Conservation (phyloP, 371 early-diverging fungal genomes). For the Actinomucor elegans region DNA sequence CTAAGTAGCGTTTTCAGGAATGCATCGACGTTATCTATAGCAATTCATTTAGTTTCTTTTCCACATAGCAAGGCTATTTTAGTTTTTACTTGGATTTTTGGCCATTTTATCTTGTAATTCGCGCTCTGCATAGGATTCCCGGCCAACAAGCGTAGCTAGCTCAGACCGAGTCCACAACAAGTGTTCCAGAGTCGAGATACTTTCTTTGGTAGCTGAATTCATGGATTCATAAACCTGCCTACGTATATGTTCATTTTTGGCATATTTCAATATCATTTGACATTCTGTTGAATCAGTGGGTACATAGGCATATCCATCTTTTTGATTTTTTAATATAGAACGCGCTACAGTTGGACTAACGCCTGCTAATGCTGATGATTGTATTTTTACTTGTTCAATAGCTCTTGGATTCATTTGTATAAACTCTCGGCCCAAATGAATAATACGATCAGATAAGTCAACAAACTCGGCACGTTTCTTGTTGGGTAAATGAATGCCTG, state of each 20-base stretch:
- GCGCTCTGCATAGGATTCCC: constrained; percentile 78
- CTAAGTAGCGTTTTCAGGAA: constrained; percentile 74
- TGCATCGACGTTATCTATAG: constrained; percentile 71
- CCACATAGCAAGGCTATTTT: too few relatives aligned
- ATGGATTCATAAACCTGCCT: constrained; percentile 71
- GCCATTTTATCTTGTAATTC: constrained; percentile 94
- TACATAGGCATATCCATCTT: constrained; percentile 39
- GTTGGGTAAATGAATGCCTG: constrained; percentile 85
- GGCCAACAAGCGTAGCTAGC: constrained; percentile 79
- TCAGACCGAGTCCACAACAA: constrained; percentile 73
- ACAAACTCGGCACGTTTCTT: constrained; percentile 75
- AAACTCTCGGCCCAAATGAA: constrained; percentile 76
- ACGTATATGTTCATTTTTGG: constrained; percentile 64
- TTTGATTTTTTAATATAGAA: constrained; percentile 9
- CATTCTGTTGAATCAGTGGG: constrained; percentile 58
- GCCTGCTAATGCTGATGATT: constrained; percentile 20
- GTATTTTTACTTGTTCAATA: constrained; percentile 27
- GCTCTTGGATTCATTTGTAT: constrained; percentile 53
- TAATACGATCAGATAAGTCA: constrained; percentile 77
- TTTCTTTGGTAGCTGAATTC: constrained; percentile 67
- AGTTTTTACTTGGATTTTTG: constrained; percentile 66
- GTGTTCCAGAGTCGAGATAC: constrained; percentile 68
- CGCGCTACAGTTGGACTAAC: constrained; percentile 16
- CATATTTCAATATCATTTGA: constrained; percentile 63
- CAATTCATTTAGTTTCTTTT: neutral